Evolutionary conservation across 495 filamentous ascomycete species (phyloP).

Genomic region (Amorphotheca resinae): DNA sequence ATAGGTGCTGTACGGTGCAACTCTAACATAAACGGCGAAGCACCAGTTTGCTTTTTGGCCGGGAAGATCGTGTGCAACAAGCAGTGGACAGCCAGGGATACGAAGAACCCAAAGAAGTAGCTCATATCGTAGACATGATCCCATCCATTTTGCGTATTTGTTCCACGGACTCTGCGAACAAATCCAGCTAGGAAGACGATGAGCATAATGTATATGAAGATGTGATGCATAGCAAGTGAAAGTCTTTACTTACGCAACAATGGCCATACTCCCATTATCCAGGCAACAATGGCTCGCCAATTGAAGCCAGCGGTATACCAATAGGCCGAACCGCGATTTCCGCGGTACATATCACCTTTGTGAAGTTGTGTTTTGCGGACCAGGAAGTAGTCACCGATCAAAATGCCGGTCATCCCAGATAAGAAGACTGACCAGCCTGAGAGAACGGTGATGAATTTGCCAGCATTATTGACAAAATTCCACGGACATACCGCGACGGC

Average conservation of each 20-base stretch:
- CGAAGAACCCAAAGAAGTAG: constrained; percentile 20
- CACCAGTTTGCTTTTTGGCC: constrained; percentile 13
- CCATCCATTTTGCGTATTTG: constrained; percentile 10
- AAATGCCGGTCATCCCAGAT: constrained; percentile 28
- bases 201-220: no score
- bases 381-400: constrained; percentile 30
- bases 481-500: constrained; percentile 38
- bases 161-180: constrained; percentile 12
- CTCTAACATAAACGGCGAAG: constrained; percentile 13
- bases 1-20: no score
- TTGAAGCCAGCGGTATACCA: constrained; percentile 62
- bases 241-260: constrained; percentile 13
- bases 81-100: constrained; percentile 12
- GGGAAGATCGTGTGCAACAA: constrained; percentile 12
- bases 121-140: constrained; percentile 19
- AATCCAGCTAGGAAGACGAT: constrained; percentile 24
- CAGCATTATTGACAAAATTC: constrained; percentile 36
- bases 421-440: constrained; percentile 38
- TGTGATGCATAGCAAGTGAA: background rate
- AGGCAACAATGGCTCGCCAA: constrained; percentile 73
- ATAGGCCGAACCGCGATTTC: constrained; percentile 51
- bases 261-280: constrained; percentile 57
- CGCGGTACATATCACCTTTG: constrained; percentile 65
- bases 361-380: constrained; percentile 53
- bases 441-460: constrained; percentile 37